A percentile compares a stretch with the other conserved stretches of the same genome.
These are phyloP conservation scores for Lactarius quietus DNA, from an alignment of 768 basidiomycete species.

Conservation along the genomic window DNA sequence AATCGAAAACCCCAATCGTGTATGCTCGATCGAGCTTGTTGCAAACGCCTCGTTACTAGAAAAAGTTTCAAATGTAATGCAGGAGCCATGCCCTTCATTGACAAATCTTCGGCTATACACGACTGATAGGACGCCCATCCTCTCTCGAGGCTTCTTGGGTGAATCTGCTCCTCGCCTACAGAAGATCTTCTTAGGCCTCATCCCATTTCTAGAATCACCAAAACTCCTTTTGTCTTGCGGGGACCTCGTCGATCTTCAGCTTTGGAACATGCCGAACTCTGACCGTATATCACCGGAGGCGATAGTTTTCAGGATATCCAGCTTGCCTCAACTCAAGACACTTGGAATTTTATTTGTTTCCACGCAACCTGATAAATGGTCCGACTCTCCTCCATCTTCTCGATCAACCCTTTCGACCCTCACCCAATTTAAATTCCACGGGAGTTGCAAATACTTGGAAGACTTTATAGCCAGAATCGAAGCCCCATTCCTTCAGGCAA, in stretches of 20 bases:
- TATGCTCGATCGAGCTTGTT: not conserved
- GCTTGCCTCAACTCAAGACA: not conserved
- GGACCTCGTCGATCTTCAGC: not conserved
- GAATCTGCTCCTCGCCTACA: not conserved
- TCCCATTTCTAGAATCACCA: not conserved
- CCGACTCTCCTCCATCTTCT: too few species aligned
- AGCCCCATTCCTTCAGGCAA: not conserved
- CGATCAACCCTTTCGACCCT: not conserved
- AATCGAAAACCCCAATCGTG: not conserved
- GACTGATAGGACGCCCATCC: not conserved
- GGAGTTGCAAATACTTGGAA: not conserved
- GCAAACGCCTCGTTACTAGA: not conserved
- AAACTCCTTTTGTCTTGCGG: not conserved
- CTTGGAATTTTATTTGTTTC: not conserved
- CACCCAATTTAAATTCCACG: not conserved
- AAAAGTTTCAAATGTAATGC: not conserved
- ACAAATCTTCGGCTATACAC: not conserved
- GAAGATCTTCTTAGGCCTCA: not conserved
- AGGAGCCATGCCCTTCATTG: not conserved
- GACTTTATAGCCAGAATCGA: not conserved
- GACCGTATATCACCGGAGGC: not conserved
- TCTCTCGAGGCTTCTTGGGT: constrained; percentile 1
- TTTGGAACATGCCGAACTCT: not conserved
- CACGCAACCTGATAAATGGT: too few species aligned
- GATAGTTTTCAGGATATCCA: not conserved